Evolutionary conservation across 805 yeast species (phyloP).

Genomic region (Starmerella vaccinii): DNA sequence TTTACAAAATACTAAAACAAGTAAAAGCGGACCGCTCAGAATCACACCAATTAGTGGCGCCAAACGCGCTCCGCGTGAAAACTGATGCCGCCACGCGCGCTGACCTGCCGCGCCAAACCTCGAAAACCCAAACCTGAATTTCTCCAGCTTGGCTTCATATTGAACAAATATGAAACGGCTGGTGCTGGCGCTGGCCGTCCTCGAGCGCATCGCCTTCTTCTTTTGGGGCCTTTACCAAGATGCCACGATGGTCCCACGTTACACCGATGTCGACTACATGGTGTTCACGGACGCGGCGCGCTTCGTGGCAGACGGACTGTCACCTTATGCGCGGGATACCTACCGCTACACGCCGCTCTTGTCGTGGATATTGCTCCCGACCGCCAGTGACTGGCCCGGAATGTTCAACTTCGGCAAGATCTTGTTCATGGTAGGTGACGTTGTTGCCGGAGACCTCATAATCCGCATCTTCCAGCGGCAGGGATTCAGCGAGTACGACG

Average conservation of each 20-base stretch:
- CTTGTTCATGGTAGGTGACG: constrained; percentile 65
- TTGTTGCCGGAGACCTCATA: constrained; percentile 64
- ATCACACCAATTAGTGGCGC: too few species aligned
- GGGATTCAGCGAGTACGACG: constrained; percentile 29
- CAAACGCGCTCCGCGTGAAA: too few species aligned
- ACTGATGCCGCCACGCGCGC: too few species aligned
- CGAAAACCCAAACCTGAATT: neutral
- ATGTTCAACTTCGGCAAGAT: constrained; percentile 64
- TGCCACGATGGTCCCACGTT: constrained; percentile 60
- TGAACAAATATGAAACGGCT: constrained; percentile 5
- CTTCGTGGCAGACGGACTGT: constrained; percentile 47
- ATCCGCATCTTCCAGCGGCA: constrained; percentile 28
- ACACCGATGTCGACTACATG: constrained; percentile 88
- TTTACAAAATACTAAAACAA: too few species aligned
- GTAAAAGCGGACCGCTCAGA: too few species aligned
- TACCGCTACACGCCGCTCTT: constrained; percentile 88
- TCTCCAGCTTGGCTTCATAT: neutral
- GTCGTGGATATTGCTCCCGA: constrained; percentile 74
- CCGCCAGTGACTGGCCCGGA: constrained; percentile 30
- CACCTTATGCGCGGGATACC: constrained; percentile 80
- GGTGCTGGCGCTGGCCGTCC: constrained; percentile 26
- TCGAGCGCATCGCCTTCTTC: constrained; percentile 51
- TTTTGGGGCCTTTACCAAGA: constrained; percentile 82
- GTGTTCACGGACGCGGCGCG: constrained; percentile 90
- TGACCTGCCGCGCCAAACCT: too few species aligned